Conservation (phyloP, 1,284 basidiomycete genomes). For the Neotropicomus parvogracilis region DNA sequence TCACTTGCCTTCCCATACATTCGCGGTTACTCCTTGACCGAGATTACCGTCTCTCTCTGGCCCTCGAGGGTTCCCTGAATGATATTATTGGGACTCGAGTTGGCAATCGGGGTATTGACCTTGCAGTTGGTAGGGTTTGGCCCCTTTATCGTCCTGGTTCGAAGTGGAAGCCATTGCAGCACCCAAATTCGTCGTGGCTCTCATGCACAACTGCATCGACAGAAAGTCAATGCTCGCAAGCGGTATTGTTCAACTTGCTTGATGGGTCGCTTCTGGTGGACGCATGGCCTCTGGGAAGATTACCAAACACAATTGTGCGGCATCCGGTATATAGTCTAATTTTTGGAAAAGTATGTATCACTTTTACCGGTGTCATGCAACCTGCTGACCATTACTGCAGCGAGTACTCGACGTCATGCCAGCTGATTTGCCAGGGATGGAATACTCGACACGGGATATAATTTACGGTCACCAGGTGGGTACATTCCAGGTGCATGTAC, state of each 20-base stretch:
- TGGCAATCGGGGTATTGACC: background rate
- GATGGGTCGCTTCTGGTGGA: background rate
- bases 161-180: too few species aligned
- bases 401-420: background rate
- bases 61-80: background rate
- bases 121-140: background rate
- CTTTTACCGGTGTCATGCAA: background rate
- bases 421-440: background rate
- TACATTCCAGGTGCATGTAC: too few species aligned
- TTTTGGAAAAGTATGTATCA: background rate
- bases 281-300: background rate
- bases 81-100: background rate
- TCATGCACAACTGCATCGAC: background rate
- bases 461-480: conserved; percentile 19
- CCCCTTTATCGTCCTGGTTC: background rate
- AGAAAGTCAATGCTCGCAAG: background rate
- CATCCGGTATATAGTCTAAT: background rate
- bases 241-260: background rate
- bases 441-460: background rate
- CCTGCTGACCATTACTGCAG: background rate
- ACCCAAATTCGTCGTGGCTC: background rate
- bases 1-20: too few species aligned
- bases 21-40: background rate
- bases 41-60: background rate
- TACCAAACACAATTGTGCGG: background rate